Conservation (phyloP, 441 rosid species). For the Adansonia gregorii region DNA sequence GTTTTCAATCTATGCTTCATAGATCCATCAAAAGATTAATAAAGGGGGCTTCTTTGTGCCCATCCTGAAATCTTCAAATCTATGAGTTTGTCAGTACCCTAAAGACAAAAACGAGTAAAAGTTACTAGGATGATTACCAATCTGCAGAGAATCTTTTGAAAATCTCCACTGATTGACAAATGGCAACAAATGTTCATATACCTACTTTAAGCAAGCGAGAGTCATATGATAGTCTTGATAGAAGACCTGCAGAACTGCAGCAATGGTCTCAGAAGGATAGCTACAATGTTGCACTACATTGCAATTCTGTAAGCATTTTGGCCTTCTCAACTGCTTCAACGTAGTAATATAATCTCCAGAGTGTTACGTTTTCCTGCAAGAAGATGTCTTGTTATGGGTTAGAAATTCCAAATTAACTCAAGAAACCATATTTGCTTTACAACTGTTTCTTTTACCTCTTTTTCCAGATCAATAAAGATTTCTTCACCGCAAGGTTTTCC, state of each 20-base stretch:
- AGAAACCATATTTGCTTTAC: not conserved
- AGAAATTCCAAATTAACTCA: not conserved
- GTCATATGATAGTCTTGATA: not conserved
- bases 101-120: not conserved
- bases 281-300: not conserved
- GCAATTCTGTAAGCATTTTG: constrained; percentile 21
- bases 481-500: constrained; percentile 29
- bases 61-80: not conserved
- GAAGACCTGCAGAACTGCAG: not conserved
- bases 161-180: not conserved
- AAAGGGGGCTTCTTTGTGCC: not conserved
- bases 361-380: constrained; percentile 27
- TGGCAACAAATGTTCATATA: not conserved
- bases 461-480: constrained; percentile 47
- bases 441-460: constrained; percentile 42
- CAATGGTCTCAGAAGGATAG: not conserved
- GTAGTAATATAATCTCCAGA: constrained; percentile 29
- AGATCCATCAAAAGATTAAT: no score
- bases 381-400: not conserved
- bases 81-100: not conserved
- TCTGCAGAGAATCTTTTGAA: not conserved
- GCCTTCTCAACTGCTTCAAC: constrained; percentile 26
- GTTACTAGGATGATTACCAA: not conserved
- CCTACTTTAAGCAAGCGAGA: not conserved
- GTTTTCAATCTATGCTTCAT: not conserved